Evolutionary conservation across 2,329 filamentous ascomycete genomes (phyloP), one percentile per base, ranked within the genome.

Genomic region (Trichoderma endophyticum): DNA sequence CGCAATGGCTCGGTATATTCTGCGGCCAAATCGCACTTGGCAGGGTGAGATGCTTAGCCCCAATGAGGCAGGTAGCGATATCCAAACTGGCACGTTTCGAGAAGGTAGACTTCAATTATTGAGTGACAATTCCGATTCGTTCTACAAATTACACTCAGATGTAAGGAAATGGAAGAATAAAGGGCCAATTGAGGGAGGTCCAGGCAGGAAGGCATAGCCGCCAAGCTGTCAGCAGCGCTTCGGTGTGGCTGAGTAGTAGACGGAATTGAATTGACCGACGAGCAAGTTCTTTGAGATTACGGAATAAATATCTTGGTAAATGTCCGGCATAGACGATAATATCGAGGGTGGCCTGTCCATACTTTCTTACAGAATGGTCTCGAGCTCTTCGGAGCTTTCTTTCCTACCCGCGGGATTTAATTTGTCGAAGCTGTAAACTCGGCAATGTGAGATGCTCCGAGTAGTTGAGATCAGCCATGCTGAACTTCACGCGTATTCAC

Each of bases 41-140:
- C 54, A 24, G 14, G 26, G 65, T 39, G 24, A 60, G 65, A 48
- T 24, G 9, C 2, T 68, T 48, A 59, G 3, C 54, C 18, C 34
- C 6, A 68, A 68, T 60, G 18, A 12, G 62, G 65, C 65, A 68
- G 65, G 65, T 68, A 26, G n/a, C 56, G 65, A 39, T 28, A 30
- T 32, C 24, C 4, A 5, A 48, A 43, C 54, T 48, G 54, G 57
- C 12, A 36, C 54, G 2, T 48, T 59, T 59, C 9, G 11, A 68
- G 65, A 57, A 68, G 32, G 54, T 59, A 8, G 12, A 14, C 1
- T 43, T 14, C 24, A 32, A 6, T 68, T 43, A 9, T 28, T 32
- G 62, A 51, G 11, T 36, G 5, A 26, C 59, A 61, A 36, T 51
- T 21, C 43, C 30, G 11, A 21, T 11, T 61, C 9, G 9, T 32